Percentiles rank a stretch among this genome's conserved stretches.
These are phyloP conservation scores for Fusarium mangiferae DNA, from an alignment of 2,329 filamentous ascomycete genomes.

Conservation along the genomic window DNA sequence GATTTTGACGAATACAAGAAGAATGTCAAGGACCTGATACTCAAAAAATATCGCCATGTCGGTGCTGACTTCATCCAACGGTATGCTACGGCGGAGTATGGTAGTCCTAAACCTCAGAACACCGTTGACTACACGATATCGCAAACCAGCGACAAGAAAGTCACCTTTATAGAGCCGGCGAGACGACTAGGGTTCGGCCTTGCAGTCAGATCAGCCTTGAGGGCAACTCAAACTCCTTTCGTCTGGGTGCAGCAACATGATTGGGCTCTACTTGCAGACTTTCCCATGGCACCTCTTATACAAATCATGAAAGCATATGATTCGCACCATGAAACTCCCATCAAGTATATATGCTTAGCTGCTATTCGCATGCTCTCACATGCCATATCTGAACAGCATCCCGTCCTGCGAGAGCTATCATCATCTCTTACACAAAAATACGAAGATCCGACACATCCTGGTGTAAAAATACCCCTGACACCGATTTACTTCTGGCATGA, in stretches of 20 bases:
- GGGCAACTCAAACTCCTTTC: slow-evolving; percentile 58
- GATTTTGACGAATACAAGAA: slow-evolving; percentile 58
- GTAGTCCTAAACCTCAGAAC: slow-evolving; percentile 51
- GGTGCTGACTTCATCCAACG: slow-evolving; percentile 7
- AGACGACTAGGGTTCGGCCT: slow-evolving; percentile 64
- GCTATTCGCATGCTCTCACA: slow-evolving; percentile 64
- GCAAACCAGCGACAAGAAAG: slow-evolving; percentile 48
- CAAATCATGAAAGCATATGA: slow-evolving; percentile 56
- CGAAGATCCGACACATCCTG: slow-evolving; percentile 32
- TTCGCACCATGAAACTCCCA: slow-evolving; percentile 46
- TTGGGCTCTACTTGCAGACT: slow-evolving; percentile 59
- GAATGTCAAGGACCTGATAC: slow-evolving; percentile 56
- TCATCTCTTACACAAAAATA: slow-evolving; percentile 54
- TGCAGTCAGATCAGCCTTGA: slow-evolving; percentile 62
- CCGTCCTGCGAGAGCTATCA: slow-evolving; percentile 55
- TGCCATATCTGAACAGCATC: slow-evolving; percentile 54
- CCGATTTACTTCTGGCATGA: slow-evolving; percentile 70
- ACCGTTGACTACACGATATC: slow-evolving; percentile 50
- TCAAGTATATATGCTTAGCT: slow-evolving; percentile 65
- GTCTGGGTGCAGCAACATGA: slow-evolving; percentile 70
- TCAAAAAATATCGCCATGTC: slow-evolving; percentile 26
- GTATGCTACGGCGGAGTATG: slow-evolving; percentile 57
- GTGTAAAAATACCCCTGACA: slow-evolving; percentile 56
- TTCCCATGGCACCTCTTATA: slow-evolving; percentile 58
- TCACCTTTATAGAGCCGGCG: slow-evolving; percentile 61